Evolutionary conservation across 1,284 basidiomycete species (phyloP).

Genomic region (Austropuccinia psidii): DNA sequence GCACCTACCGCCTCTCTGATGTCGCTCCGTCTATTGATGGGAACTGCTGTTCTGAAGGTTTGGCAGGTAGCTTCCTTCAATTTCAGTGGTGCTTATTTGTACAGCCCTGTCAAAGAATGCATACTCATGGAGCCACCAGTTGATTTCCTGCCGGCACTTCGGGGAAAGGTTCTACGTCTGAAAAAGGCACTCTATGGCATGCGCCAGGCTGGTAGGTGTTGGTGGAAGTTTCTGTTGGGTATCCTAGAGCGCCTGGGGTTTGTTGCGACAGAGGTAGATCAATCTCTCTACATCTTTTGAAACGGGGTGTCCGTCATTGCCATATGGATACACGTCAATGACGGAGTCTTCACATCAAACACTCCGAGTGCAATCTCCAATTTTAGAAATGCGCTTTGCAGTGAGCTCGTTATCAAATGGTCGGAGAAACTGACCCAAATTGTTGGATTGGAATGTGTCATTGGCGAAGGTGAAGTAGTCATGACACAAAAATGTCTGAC

Average conservation of each 20-base stretch:
- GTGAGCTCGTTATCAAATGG: not conserved
- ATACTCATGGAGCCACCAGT: not conserved
- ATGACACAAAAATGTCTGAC: not conserved
- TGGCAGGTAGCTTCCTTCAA: not conserved
- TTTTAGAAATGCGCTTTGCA: too few relatives aligned
- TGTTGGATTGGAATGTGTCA: not conserved
- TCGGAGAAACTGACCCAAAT: not conserved
- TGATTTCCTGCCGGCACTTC: not conserved
- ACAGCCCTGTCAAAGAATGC: not conserved
- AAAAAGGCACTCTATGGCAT: slow-evolving; percentile 1
- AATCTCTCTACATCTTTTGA: not conserved
- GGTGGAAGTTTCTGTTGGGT: not conserved
- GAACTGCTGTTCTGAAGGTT: not conserved
- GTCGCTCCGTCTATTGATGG: not conserved
- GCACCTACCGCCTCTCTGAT: not conserved
- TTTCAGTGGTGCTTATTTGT: not conserved
- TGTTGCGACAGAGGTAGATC: not conserved
- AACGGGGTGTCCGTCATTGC: not conserved
- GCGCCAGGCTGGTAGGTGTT: not conserved
- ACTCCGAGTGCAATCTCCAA: too few relatives aligned
- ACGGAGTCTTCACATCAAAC: too few relatives aligned
- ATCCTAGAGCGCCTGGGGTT: not conserved
- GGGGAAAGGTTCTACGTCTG: not conserved
- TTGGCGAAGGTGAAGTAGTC: not conserved
- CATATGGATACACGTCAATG: too few relatives aligned